A percentile compares a stretch with the other conserved stretches of the same genome.
These are phyloP conservation scores for Urtica urens DNA, from an alignment of 306 rosid species.

Conservation along the genomic window DNA sequence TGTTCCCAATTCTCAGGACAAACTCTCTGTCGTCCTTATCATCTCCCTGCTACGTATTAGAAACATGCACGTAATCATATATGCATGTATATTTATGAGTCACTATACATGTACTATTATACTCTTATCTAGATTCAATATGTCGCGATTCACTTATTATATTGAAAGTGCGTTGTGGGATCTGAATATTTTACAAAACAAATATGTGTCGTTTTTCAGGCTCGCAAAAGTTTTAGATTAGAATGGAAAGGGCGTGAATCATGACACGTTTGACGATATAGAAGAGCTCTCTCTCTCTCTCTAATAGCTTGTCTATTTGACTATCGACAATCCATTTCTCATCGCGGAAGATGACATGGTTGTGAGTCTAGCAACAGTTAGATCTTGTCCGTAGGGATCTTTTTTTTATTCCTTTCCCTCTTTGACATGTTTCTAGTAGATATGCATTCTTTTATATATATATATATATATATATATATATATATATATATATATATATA, in stretches of 20 bases:
- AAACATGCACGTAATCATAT: slow-evolving; percentile 15
- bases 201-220: slow-evolving; percentile 4
- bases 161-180: background rate
- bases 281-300: no score
- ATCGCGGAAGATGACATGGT: background rate
- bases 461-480: no score
- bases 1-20: slow-evolving; percentile 53
- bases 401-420: no score
- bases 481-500: no score
- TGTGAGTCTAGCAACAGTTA: background rate
- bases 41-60: slow-evolving; percentile 9
- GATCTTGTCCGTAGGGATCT: no score
- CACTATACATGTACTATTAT: background rate
- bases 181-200: background rate
- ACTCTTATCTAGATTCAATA: no score
- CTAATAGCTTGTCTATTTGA: no score
- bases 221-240: background rate
- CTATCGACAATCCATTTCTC: background rate
- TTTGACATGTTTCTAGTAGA: no score
- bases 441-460: no score
- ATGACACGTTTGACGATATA: background rate
- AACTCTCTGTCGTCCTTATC: slow-evolving; percentile 23
- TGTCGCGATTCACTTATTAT: no score
- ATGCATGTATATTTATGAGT: background rate
- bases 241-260: background rate